A percentile compares a stretch with the other conserved stretches of the same genome.
phyloP scores from a whole-genome alignment of 225 moss, liverwort and hornwort species.

The Straminergon stramineum region DNA sequence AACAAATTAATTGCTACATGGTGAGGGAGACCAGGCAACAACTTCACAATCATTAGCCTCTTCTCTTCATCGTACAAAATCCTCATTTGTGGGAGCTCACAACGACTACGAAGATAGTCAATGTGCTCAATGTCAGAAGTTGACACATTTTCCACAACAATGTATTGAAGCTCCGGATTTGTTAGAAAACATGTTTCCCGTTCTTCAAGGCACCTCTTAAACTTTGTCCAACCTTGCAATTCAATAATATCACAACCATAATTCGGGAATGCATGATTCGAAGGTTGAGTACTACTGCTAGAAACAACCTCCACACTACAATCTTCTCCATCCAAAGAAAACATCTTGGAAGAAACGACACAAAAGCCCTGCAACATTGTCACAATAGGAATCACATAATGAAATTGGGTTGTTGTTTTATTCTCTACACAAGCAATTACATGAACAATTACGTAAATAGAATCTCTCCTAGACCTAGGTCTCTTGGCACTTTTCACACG shows the following conservation, averaged over 20 bases:
- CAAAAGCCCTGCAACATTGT: not conserved
- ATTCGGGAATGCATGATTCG: not conserved
- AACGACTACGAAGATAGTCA: not conserved
- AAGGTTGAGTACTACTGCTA: not conserved
- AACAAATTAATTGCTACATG: not conserved
- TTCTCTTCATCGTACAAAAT: not conserved
- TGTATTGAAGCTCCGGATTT: not conserved
- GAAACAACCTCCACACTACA: not conserved
- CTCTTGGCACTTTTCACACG: not conserved
- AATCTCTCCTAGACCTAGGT: not conserved
- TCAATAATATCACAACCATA: not conserved
- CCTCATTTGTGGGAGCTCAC: not conserved
- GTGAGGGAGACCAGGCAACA: no score
- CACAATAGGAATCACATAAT: not conserved
- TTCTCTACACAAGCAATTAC: not conserved
- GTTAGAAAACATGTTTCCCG: fast-evolving
- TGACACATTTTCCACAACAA: not conserved
- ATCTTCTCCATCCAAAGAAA: not conserved
- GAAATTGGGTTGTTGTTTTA: not conserved
- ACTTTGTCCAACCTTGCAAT: not conserved
- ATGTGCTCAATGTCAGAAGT: not conserved
- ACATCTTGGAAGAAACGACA: not conserved
- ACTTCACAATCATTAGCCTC: not conserved
- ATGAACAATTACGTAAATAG: not conserved
- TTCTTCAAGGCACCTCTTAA: not conserved